Conservation (phyloP, 202 grass and related monocot species). For the Zizania palustris region DNA sequence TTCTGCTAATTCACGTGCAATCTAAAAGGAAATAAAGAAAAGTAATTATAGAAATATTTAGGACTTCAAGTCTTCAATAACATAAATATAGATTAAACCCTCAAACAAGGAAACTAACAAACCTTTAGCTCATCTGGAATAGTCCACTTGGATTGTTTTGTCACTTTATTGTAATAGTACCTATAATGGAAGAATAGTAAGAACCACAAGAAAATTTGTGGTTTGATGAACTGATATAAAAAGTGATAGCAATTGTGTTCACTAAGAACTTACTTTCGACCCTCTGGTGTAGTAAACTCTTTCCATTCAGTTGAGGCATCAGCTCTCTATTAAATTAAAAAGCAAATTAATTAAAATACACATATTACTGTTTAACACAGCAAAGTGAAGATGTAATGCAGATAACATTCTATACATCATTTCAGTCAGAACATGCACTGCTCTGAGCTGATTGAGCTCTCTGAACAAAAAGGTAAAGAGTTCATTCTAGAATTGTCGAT, state of each 20-base stretch:
- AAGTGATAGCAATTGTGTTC: slow-evolving; percentile 12
- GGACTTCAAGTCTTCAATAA: not conserved
- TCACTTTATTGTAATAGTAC: slow-evolving; percentile 98
- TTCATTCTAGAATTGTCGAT: not conserved
- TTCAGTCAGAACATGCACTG: slow-evolving; percentile 28
- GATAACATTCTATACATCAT: slow-evolving; percentile 4
- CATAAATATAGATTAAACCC: slow-evolving; percentile 5
- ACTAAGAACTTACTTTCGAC: slow-evolving; percentile 70
- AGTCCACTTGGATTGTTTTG: slow-evolving; percentile 95
- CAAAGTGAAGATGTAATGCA: slow-evolving; percentile 15
- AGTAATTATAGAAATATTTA: slow-evolving; percentile 12
- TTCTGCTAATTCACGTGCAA: slow-evolving; percentile 83
- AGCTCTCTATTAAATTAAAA: slow-evolving; percentile 62
- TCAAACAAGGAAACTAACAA: slow-evolving; percentile 28
- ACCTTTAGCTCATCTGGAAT: slow-evolving; percentile 99
- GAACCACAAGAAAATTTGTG: slow-evolving; percentile 30
- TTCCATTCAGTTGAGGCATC: slow-evolving; percentile 95
- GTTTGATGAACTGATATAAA: slow-evolving; percentile 31
- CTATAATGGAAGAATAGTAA: slow-evolving; percentile 51
- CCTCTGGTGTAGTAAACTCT: slow-evolving; percentile 85
- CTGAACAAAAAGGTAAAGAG: not conserved
- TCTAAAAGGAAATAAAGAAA: slow-evolving; percentile 50
- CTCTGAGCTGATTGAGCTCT: not conserved
- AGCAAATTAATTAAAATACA: slow-evolving; percentile 4
- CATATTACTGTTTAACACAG: not conserved